Percentiles rank a stretch among this genome's conserved stretches.
Conservation (phyloP, 2,329 filamentous ascomycete genomes). For the Ophiostoma pallidulum region DNA sequence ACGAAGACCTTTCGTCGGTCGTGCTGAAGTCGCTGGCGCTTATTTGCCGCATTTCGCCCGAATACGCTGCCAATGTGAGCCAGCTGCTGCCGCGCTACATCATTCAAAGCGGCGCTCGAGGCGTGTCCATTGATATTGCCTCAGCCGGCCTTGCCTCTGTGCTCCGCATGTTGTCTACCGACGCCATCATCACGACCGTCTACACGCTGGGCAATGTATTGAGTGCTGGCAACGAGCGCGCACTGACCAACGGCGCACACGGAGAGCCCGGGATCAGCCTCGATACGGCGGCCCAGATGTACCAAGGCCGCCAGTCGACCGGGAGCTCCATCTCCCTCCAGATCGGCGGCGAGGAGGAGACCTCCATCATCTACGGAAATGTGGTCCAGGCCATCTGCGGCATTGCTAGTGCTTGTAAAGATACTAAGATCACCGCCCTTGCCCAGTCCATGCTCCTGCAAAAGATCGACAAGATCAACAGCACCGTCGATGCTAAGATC, state of each 20-base stretch:
- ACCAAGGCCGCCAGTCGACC: slow-evolving; percentile 47
- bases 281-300: slow-evolving; percentile 33
- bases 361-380: slow-evolving; percentile 66
- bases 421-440: slow-evolving; percentile 86
- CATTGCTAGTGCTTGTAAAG: slow-evolving; percentile 72
- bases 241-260: slow-evolving; percentile 40
- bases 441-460: slow-evolving; percentile 95
- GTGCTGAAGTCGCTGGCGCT: slow-evolving; percentile 76
- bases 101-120: slow-evolving; percentile 67
- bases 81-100: slow-evolving; percentile 78
- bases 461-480: slow-evolving; percentile 79
- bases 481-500: slow-evolving; percentile 72
- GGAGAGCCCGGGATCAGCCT: slow-evolving; percentile 21
- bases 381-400: slow-evolving; percentile 92
- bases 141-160: slow-evolving; percentile 78
- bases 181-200: slow-evolving; percentile 87
- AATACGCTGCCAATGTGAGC: slow-evolving; percentile 65
- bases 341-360: slow-evolving; percentile 68
- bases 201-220: slow-evolving; percentile 96
- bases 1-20: slow-evolving; percentile 64
- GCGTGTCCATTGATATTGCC: slow-evolving; percentile 62
- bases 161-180: slow-evolving; percentile 74
- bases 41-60: slow-evolving; percentile 63
- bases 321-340: slow-evolving; percentile 75
- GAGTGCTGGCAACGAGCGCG: slow-evolving; percentile 56